Percentiles rank a stretch among this genome's conserved stretches.
These are phyloP conservation scores for Citrus inodora DNA, from an alignment of 345 rosid genomes.

Conservation along the genomic window DNA sequence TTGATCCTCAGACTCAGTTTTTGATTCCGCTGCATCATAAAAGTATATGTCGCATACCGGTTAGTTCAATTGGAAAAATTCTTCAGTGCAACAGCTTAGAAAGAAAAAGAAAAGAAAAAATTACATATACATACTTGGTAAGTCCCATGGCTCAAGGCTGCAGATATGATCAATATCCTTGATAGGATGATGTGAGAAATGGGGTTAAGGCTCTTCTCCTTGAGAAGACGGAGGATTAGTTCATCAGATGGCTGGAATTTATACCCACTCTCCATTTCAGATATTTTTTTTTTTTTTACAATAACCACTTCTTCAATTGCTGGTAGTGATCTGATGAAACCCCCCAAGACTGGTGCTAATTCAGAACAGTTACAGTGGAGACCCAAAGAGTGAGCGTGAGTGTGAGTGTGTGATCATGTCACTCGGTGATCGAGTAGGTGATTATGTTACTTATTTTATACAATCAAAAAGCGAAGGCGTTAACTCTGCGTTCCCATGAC, in stretches of 20 bases:
- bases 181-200: neutral
- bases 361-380: neutral
- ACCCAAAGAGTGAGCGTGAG: too few species aligned
- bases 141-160: conserved; percentile 20
- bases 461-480: neutral
- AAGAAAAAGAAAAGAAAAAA: too few species aligned
- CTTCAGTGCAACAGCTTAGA: too few species aligned
- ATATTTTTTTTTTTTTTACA: too few species aligned
- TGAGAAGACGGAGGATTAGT: conserved; percentile 11
- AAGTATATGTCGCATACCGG: neutral
- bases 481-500: neutral
- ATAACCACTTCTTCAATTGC: neutral
- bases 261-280: conserved; percentile 6
- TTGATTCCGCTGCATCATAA: neutral
- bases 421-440: neutral
- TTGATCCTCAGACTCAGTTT: neutral
- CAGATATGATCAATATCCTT: conserved; percentile 7
- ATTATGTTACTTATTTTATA: neutral
- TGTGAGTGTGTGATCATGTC: neutral
- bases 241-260: conserved; percentile 25
- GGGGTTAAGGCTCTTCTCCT: conserved; percentile 8
- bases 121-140: conserved; percentile 29
- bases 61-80: neutral
- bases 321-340: conserved; percentile 17
- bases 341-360: neutral